Evolutionary conservation across 257 asterid species (phyloP), one percentile per base, ranked within the genome.

Genomic region (Agastache rugosa): DNA sequence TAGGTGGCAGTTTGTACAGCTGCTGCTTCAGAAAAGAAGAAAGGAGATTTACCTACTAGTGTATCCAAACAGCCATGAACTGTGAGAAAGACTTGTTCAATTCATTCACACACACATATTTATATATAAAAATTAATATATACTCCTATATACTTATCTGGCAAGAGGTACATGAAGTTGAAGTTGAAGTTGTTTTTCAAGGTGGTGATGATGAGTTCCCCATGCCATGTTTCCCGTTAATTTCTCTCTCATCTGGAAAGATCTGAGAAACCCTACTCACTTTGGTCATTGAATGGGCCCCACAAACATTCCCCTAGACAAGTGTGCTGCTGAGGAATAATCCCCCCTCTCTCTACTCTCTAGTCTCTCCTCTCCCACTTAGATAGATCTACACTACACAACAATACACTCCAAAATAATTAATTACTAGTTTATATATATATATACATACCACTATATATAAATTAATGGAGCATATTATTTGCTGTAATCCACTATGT

Each of bases 161-260:
- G 22, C 71, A 39, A 29, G 17, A 29, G 10, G 20, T 34, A 50
- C 20, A 50, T 53, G 22, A 74, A 74, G 6, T 59, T 31, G 22
- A 74, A 74, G 6, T 59, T 31, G n/a, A 45, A 29, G 6, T 29
- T 6, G 12, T 7, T 54, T 58, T 69, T 63, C 59, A 79, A 63
- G n/a, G 45, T 69, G 12, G 50, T 63, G 85, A 67, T 67, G 60
- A 83, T 85, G 78, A 79, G 72, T 63, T 78, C 47, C 83, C 85
- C 96, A 85, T 84, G 87, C 85, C 85, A 77, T 81, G 80, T 82
- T 69, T 71, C 73, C 78, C 47, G 25, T 63, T 79, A 31, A 31
- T 78, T 20, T 69, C 39, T 31, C 17, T 39, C 62, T 19, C 34
- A 11, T 42, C 14, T 73, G 59, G 76, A 78, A 78, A 73, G 83